These are phyloP conservation scores for Mortierella sp. DNA, from an alignment of 371 early-diverging fungal genomes.

Conservation along the genomic window DNA sequence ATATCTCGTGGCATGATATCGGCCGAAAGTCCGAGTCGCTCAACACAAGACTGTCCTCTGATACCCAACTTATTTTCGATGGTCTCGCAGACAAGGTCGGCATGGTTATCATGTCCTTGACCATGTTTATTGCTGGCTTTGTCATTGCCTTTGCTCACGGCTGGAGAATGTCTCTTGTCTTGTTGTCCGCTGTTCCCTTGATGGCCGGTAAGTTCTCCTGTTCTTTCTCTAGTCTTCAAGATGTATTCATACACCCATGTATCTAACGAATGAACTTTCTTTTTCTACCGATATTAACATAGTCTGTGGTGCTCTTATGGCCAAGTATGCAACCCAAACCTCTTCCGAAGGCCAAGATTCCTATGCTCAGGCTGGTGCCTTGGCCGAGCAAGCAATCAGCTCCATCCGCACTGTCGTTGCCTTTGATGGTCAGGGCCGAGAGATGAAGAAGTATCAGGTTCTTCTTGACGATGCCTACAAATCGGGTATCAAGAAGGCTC, in stretches of 20 bases:
- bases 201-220: conserved; percentile 53
- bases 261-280: not conserved
- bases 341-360: conserved; percentile 41
- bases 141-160: conserved; percentile 87
- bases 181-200: conserved; percentile 77
- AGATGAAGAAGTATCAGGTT: conserved; percentile 64
- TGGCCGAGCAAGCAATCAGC: conserved; percentile 84
- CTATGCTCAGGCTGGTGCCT: conserved; percentile 78
- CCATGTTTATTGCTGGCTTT: conserved; percentile 88
- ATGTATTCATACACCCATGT: not conserved
- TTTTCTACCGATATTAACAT: not conserved
- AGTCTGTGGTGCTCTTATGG: conserved; percentile 50
- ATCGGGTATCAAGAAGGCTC: conserved; percentile 58
- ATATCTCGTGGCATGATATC: conserved; percentile 93
- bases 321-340: conserved; percentile 45
- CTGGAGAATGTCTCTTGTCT: conserved; percentile 89
- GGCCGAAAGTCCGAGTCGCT: conserved; percentile 74
- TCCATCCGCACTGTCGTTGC: conserved; percentile 86
- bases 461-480: conserved; percentile 60
- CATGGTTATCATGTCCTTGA: conserved; percentile 68
- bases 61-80: conserved; percentile 85
- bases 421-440: conserved; percentile 78
- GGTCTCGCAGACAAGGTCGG: conserved; percentile 91
- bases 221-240: not conserved
- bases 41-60: conserved; percentile 80